Conservation (phyloP, 768 basidiomycete species). For the Suillus plorans region DNA sequence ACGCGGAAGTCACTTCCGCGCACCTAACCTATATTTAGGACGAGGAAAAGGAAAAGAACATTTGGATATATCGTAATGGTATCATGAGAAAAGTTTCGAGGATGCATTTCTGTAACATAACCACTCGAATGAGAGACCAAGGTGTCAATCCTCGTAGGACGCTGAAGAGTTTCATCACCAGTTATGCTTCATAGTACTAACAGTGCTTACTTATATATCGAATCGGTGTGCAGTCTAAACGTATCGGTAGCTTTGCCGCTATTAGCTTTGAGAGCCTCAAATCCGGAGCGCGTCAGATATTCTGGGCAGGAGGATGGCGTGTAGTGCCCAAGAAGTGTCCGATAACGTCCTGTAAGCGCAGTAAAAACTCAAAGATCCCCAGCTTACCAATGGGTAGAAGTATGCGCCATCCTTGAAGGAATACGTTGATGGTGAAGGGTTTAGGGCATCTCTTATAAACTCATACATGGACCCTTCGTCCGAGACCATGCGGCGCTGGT, state of each 20-base stretch:
- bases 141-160: conserved; percentile 44
- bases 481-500: conserved; percentile 63
- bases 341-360: conserved; percentile 8
- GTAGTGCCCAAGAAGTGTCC: conserved; percentile 53
- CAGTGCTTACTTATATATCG: conserved; percentile 56
- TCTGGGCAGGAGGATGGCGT: conserved; percentile 58
- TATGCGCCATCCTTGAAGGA: conserved; percentile 64
- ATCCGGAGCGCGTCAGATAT: conserved; percentile 64
- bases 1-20: too few species aligned
- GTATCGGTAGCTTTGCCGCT: conserved; percentile 45
- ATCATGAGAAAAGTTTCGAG: too few species aligned
- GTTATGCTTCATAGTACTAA: neutral
- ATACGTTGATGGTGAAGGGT: conserved; percentile 46
- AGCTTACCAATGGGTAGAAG: conserved; percentile 57
- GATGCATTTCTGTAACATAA: too few species aligned
- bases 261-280: conserved; percentile 51
- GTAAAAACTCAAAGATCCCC: neutral
- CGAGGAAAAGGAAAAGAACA: too few species aligned
- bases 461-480: conserved; percentile 49
- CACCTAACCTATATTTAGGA: too few species aligned
- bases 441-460: conserved; percentile 51
- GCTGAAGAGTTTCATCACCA: conserved; percentile 22
- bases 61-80: too few species aligned
- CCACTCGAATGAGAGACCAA: conserved; percentile 58
- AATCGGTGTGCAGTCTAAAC: conserved; percentile 73